Evolutionary conservation across 2,329 filamentous ascomycete genomes (phyloP).

Genomic region (Penicillium sp.): DNA sequence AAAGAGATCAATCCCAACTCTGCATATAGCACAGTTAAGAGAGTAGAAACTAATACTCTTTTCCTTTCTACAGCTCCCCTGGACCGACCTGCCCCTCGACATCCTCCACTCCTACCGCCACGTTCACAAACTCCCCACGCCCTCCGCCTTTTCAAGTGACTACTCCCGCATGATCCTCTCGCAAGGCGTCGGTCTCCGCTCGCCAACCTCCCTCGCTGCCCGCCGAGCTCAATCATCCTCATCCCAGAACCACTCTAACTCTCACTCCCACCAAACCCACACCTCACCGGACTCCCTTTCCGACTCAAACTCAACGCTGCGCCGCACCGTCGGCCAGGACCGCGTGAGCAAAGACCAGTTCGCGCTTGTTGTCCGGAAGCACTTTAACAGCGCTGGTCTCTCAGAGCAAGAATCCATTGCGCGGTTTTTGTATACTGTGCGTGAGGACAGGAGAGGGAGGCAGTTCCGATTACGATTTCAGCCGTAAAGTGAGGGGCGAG

Average conservation of each 20-base stretch:
- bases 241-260: constrained; percentile 11
- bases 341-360: constrained; percentile 44
- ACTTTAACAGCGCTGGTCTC: constrained; percentile 48
- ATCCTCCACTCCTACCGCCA: constrained; percentile 51
- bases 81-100: constrained; percentile 44
- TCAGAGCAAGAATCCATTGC: constrained; percentile 49
- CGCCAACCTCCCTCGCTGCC: constrained; percentile 45
- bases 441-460: constrained; percentile 43
- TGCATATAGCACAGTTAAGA: neutral
- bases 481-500: constrained; percentile 26
- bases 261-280: constrained; percentile 3
- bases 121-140: constrained; percentile 46
- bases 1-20: constrained; percentile 1
- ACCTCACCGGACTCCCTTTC: constrained; percentile 6
- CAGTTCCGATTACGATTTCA: constrained; percentile 45
- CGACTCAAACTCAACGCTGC: constrained; percentile 19
- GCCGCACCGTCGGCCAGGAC: constrained; percentile 36
- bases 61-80: constrained; percentile 36
- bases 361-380: constrained; percentile 45
- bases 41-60: neutral
- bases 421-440: constrained; percentile 49
- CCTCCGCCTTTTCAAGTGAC: constrained; percentile 43
- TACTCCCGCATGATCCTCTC: constrained; percentile 50
- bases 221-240: constrained; percentile 26
- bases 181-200: constrained; percentile 44